Evolutionary conservation across 768 basidiomycete species (phyloP).

Genomic region (Auriscalpium vulgare): DNA sequence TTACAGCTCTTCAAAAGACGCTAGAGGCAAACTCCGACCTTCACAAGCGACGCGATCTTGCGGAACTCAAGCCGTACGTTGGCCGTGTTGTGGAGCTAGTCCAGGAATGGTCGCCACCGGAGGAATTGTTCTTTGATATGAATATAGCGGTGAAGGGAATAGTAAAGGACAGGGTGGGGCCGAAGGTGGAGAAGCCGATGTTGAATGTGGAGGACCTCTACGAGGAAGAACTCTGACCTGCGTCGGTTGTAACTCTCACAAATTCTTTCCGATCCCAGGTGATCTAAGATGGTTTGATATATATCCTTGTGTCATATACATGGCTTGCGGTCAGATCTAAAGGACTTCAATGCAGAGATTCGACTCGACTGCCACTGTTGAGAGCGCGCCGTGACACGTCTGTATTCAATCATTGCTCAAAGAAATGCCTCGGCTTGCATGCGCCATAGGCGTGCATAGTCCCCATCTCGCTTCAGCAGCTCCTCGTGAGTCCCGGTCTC

Average conservation of each 20-base stretch:
- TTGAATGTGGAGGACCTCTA: neutral
- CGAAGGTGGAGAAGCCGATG: neutral
- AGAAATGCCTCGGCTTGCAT: conserved; percentile 65
- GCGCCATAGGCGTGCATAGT: conserved; percentile 68
- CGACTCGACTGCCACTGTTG: too few species aligned
- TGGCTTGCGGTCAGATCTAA: too few species aligned
- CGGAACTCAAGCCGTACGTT: neutral
- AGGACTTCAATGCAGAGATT: too few species aligned
- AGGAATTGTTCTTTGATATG: neutral
- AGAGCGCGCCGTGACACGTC: too few species aligned
- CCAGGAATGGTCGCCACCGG: neutral
- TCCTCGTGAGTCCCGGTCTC: conserved; percentile 64
- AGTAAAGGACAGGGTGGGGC: neutral
- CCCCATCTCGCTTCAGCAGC: conserved; percentile 45
- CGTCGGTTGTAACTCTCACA: too few species aligned
- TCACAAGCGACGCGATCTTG: neutral
- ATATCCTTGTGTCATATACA: too few species aligned
- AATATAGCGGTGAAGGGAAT: neutral
- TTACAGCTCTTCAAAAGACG: neutral
- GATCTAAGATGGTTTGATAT: too few species aligned
- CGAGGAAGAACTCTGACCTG: too few species aligned
- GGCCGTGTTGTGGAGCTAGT: neutral
- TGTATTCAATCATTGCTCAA: neutral
- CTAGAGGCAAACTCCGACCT: neutral
- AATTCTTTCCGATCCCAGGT: too few species aligned